Percentiles rank a stretch among this genome's conserved stretches.
These are phyloP conservation scores for Dentipellis fragilis DNA, from an alignment of 768 basidiomycete genomes.

Conservation along the genomic window DNA sequence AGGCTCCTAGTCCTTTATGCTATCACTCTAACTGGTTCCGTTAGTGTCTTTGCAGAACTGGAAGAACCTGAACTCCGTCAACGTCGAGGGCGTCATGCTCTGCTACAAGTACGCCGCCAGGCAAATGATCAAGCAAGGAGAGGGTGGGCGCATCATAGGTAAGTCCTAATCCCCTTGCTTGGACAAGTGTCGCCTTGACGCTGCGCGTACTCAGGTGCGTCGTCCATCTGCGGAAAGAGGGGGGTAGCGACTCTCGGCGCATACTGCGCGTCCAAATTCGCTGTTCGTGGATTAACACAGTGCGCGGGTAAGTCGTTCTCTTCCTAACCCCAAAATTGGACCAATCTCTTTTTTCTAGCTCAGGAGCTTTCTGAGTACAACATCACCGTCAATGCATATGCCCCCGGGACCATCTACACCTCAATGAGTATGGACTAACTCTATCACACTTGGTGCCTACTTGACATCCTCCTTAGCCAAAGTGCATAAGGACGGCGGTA, in stretches of 20 bases:
- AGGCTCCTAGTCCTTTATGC: background rate
- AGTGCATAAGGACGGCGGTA: background rate
- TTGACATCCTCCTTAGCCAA: background rate
- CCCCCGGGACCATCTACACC: slow-evolving; percentile 13
- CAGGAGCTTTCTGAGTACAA: slow-evolving; percentile 8
- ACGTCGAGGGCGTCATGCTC: slow-evolving; percentile 13
- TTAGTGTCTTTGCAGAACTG: slow-evolving; percentile 15
- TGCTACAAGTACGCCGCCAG: slow-evolving; percentile 17
- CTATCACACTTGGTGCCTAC: background rate
- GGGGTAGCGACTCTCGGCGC: background rate
- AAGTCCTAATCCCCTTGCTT: background rate
- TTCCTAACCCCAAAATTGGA: background rate
- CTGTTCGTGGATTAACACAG: slow-evolving; percentile 15
- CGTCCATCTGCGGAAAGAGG: slow-evolving; percentile 1
- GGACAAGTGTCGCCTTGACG: background rate
- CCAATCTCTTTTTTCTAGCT: slow-evolving; percentile 2
- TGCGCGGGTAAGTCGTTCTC: slow-evolving; percentile 5
- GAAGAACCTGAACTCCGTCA: slow-evolving; percentile 11
- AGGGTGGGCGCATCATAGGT: slow-evolving; percentile 18
- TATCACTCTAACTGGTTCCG: too few relatives aligned
- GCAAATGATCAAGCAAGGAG: slow-evolving; percentile 18
- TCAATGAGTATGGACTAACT: slow-evolving; percentile 6
- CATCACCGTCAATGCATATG: slow-evolving; percentile 18
- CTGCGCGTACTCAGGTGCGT: slow-evolving; percentile 3
- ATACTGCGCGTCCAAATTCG: slow-evolving; percentile 15